Base-by-base conservation (phyloP, 768 basidiomycete genomes). In the Russula dissimulans region DNA sequence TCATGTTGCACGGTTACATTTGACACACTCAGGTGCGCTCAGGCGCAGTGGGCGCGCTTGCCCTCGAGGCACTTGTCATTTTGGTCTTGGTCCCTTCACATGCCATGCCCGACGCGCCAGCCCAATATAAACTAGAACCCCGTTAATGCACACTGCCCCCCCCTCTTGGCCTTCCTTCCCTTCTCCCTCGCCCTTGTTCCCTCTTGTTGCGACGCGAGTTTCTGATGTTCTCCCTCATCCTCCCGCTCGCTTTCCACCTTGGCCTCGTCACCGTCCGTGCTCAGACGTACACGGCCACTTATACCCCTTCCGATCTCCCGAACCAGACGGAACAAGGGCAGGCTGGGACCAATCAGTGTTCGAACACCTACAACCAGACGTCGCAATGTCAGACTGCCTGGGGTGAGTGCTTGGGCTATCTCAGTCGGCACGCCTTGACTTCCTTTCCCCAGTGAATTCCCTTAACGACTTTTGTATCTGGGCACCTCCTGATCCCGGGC, bases 331-430 rank as follows among this genome's bases (percentile, higher is more conserved):
- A 87, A 68, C 67, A 77, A 44, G 86, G 84, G 32, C 87, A 86
- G 70, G 58, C 76, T 7, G 85, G 83, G 14, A 83, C 83, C 12
- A 85, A 88, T 69, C 72, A 78, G 57, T 92, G 89, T 69, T 84
- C 84, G 9, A 77, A 78, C 3, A 73, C 69, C 17, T 70, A 75
- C 52, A 80, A 75, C 69, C 84, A 83, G 70, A 75, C 72, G 4
- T 85, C 84, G 4, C 70, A 71, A 57, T 91, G 89, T 71, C 89
- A 90, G 67, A 83, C 83, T 63, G 80, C 78, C 10, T 84, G 79
- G 68, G 61, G 85, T 83, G 68, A 63, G 81, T 70, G 36, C 43
- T 26, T 26, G 22, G 22, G 22, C 22, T 2, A 26, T 26, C 22
- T 26, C 2, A 1, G 22, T 26, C 22, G 22, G 22, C 22, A 26